Evolutionary conservation across 306 rosid genomes (phyloP).

Genomic region (Myrica gale): DNA sequence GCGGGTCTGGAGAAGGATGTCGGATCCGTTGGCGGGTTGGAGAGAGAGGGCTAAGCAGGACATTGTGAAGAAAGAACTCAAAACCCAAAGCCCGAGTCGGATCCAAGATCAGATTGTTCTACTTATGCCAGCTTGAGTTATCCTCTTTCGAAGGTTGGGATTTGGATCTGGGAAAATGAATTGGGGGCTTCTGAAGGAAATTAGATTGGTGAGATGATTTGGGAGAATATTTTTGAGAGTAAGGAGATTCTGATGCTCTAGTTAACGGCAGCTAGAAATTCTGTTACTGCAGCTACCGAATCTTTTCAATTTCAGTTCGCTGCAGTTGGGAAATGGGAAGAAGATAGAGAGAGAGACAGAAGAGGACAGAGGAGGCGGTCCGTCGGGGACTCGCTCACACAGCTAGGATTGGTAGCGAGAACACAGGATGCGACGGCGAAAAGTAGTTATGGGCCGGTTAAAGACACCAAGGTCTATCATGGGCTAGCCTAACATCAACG

Average conservation of each 20-base stretch:
- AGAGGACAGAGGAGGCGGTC: not conserved
- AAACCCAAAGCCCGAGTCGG: conserved; percentile 6
- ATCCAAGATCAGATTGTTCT: not conserved
- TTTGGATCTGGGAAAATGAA: not conserved
- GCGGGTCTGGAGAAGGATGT: conserved; percentile 88
- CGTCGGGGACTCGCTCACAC: too few species aligned
- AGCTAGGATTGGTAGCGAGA: too few species aligned
- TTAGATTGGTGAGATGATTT: not conserved
- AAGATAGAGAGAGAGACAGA: not conserved
- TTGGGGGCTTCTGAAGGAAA: not conserved
- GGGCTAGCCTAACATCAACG: not conserved
- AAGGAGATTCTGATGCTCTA: not conserved
- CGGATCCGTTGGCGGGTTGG: conserved; percentile 83
- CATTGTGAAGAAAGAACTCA: conserved; percentile 36
- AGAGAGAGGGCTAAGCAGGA: conserved; percentile 86
- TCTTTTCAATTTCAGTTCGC: not conserved
- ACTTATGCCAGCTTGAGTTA: not conserved
- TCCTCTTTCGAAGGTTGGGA: not conserved
- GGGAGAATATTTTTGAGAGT: too few species aligned
- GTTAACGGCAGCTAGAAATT: not conserved
- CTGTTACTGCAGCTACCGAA: not conserved
- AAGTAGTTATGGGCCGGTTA: not conserved
- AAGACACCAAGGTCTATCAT: not conserved
- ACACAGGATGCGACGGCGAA: not conserved
- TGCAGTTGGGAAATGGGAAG: too few species aligned